Evolutionary conservation across 768 basidiomycete species (phyloP).

Genomic region (Rhizopogon vinicolor): DNA sequence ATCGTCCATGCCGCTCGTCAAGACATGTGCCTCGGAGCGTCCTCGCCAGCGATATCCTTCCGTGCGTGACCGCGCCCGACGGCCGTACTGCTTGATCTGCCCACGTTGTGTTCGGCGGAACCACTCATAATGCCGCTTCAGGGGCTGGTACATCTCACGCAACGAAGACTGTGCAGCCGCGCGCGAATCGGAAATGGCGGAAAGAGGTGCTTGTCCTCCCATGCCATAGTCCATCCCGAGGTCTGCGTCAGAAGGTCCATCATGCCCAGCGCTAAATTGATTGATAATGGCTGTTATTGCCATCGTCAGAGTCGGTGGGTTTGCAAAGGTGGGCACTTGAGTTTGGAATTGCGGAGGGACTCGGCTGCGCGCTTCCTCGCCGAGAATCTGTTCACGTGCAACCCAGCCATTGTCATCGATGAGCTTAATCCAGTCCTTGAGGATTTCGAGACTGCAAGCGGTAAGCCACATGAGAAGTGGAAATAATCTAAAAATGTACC

Average conservation of each 20-base stretch:
- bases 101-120: conserved; percentile 93
- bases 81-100: conserved; percentile 86
- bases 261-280: conserved; percentile 48
- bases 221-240: conserved; percentile 63
- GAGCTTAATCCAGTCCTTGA: conserved; percentile 84
- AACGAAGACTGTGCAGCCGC: conserved; percentile 27
- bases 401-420: conserved; percentile 97
- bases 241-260: conserved; percentile 51
- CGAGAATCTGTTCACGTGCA: conserved; percentile 92
- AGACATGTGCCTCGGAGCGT: conserved; percentile 76
- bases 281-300: conserved; percentile 87
- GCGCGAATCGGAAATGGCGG: conserved; percentile 29
- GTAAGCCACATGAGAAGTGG: not conserved
- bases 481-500: conserved; percentile 29
- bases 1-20: conserved; percentile 96
- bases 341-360: conserved; percentile 88
- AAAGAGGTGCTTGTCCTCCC: conserved; percentile 50
- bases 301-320: conserved; percentile 93
- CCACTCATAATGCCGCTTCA: conserved; percentile 94
- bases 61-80: conserved; percentile 77
- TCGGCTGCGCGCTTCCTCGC: conserved; percentile 94
- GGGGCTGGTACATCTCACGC: conserved; percentile 72
- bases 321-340: conserved; percentile 91
- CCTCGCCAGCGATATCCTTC: conserved; percentile 97
- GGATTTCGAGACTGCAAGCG: conserved; percentile 68